Percentiles rank a stretch among this genome's conserved stretches.
These are phyloP conservation scores for Hanseniaspora uvarum DNA, from an alignment of 1,139 yeast genomes.

Conservation along the genomic window DNA sequence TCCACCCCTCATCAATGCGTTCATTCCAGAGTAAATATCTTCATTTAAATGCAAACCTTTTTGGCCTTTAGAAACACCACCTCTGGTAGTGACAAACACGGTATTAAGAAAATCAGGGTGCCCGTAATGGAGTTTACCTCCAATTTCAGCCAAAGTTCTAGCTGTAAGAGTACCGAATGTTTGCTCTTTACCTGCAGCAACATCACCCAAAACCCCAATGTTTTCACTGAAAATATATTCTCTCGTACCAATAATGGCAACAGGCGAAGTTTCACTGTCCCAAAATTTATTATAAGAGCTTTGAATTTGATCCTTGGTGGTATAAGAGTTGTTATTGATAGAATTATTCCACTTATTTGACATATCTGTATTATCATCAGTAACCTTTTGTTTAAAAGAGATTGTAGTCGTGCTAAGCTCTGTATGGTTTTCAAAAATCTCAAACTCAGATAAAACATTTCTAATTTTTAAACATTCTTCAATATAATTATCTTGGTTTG, in stretches of 20 bases:
- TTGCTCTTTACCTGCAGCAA: slow-evolving; percentile 99
- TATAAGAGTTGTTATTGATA: slow-evolving; percentile 16
- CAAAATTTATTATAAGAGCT: slow-evolving; percentile 27
- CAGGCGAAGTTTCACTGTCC: slow-evolving; percentile 55
- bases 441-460: slow-evolving; percentile 94
- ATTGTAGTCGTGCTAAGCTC: slow-evolving; percentile 45
- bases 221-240: slow-evolving; percentile 98
- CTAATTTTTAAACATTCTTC: slow-evolving; percentile 98
- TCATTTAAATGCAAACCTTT: slow-evolving; percentile 97
- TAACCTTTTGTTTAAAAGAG: slow-evolving; percentile 67
- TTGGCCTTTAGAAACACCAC: slow-evolving; percentile 98
- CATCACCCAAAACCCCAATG: slow-evolving; percentile 97
- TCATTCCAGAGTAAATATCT: slow-evolving; percentile 99
- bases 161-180: slow-evolving; percentile 98
- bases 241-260: slow-evolving; percentile 98
- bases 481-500: slow-evolving; percentile 94
- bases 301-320: background rate
- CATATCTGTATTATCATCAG: slow-evolving; percentile 71
- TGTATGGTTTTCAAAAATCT: slow-evolving; percentile 87
- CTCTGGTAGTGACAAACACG: slow-evolving; percentile 91
- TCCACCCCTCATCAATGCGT: slow-evolving; percentile 94
- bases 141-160: slow-evolving; percentile 94
- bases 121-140: slow-evolving; percentile 98
- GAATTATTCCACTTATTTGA: slow-evolving; percentile 40
- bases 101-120: slow-evolving; percentile 98